These are phyloP conservation scores for Bullera alba DNA, from an alignment of 768 basidiomycete species.

Conservation along the genomic window DNA sequence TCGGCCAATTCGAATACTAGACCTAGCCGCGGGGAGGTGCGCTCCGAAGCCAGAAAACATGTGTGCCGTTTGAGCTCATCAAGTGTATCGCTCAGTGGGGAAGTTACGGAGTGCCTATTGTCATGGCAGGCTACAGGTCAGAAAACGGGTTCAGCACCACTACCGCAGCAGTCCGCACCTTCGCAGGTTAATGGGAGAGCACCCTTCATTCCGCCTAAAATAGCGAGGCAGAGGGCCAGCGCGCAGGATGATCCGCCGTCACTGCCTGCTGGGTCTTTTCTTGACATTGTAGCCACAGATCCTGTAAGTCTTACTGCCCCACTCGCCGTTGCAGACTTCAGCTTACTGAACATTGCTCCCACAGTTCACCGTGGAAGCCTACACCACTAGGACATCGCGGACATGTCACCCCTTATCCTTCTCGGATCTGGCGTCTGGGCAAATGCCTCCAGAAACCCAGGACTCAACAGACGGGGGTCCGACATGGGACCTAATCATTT, in stretches of 20 bases:
- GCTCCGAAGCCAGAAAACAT: not conserved
- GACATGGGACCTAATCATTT: conserved; percentile 59
- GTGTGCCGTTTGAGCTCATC: not conserved
- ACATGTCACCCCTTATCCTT: conserved; percentile 59
- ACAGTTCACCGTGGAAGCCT: conserved; percentile 60
- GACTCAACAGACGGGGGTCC: not conserved
- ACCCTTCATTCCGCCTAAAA: no score
- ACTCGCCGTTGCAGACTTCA: no score
- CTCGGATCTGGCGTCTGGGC: conserved; percentile 57
- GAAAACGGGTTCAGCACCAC: no score
- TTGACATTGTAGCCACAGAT: no score
- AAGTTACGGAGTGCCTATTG: conserved; percentile 56
- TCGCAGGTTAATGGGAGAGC: no score
- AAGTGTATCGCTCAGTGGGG: conserved; percentile 54
- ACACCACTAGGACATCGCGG: conserved; percentile 53
- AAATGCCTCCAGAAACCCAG: conserved; percentile 47
- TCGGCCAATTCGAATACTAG: conserved; percentile 48
- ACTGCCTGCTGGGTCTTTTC: no score
- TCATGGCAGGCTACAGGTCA: no score
- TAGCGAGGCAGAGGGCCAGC: no score
- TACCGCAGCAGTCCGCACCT: no score
- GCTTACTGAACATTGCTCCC: not conserved
- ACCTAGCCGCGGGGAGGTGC: conserved; percentile 55
- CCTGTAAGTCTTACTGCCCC: no score
- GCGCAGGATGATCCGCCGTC: no score